Percentiles rank a stretch among this genome's conserved stretches.
phyloP scores from a whole-genome alignment of 306 rosid species.

The Prunus kanzakura region DNA sequence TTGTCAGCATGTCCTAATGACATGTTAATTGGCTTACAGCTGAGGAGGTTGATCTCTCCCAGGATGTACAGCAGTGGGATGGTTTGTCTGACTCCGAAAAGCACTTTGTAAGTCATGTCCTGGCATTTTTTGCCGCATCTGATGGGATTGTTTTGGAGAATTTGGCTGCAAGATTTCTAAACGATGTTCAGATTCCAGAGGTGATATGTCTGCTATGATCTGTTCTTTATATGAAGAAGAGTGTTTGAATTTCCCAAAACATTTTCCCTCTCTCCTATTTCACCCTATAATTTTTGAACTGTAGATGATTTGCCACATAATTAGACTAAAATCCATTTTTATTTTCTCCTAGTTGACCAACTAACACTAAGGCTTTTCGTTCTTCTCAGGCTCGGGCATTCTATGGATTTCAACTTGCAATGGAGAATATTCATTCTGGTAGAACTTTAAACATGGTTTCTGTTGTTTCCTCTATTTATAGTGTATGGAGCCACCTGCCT shows the following conservation, averaged over 20 bases:
- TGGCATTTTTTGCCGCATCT: constrained; percentile 90
- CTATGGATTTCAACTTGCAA: constrained; percentile 90
- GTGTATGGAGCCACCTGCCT: constrained; percentile 22
- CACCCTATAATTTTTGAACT: background rate
- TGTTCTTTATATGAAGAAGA: background rate
- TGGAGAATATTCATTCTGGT: constrained; percentile 96
- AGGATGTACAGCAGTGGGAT: constrained; percentile 71
- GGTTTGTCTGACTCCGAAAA: constrained; percentile 68
- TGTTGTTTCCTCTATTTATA: constrained; percentile 13
- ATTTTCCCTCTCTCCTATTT: background rate
- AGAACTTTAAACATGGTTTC: constrained; percentile 22
- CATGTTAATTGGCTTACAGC: constrained; percentile 47
- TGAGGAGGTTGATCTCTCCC: constrained; percentile 90
- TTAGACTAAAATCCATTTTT: background rate
- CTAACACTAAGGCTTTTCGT: constrained; percentile 24
- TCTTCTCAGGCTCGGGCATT: constrained; percentile 78
- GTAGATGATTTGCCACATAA: background rate
- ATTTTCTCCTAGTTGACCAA: constrained; percentile 16
- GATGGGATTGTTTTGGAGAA: constrained; percentile 93
- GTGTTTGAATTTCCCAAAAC: background rate
- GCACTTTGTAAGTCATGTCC: constrained; percentile 72
- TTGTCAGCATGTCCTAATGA: constrained; percentile 14
- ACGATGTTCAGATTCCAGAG: constrained; percentile 85
- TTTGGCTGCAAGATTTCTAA: constrained; percentile 80
- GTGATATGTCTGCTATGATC: constrained; percentile 28